phyloP scores from a whole-genome alignment of 2,329 filamentous ascomycete genomes.

The Pyrenophora seminiperda region DNA sequence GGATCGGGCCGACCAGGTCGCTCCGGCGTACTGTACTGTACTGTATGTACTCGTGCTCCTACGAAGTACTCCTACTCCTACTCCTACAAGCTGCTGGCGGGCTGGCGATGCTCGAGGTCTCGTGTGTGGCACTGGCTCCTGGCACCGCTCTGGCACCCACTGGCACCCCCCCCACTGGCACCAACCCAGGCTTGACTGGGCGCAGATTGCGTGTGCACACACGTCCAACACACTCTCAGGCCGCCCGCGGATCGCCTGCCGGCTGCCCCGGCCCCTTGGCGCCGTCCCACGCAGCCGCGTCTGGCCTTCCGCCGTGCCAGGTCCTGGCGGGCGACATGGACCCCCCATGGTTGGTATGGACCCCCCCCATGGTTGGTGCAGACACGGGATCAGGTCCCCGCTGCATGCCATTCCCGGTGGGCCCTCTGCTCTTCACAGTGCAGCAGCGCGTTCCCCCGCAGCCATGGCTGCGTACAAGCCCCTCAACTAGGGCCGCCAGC shows the following conservation, averaged over 20 bases:
- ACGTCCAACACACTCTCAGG: conserved; percentile 11
- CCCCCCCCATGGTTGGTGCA: conserved; percentile 5
- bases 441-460: conserved; percentile 16
- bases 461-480: conserved; percentile 11
- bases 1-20: background rate
- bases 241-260: conserved; percentile 12
- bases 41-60: background rate
- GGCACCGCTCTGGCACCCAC: too few species aligned
- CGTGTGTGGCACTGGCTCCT: background rate
- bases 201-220: background rate
- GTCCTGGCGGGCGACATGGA: conserved; percentile 3
- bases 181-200: background rate
- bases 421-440: conserved; percentile 15
- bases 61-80: too few species aligned
- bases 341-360: background rate
- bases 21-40: background rate
- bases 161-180: too few species aligned
- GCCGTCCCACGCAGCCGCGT: conserved; percentile 11
- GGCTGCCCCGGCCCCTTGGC: conserved; percentile 12
- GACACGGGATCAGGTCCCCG: conserved; percentile 16
- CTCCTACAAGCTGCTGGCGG: background rate
- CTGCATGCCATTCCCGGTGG: conserved; percentile 15
- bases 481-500: conserved; percentile 16
- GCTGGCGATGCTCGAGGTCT: background rate
- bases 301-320: conserved; percentile 12